phyloP scores from a whole-genome alignment of 176 grass and related monocot species.

The Oryza meyeriana region DNA sequence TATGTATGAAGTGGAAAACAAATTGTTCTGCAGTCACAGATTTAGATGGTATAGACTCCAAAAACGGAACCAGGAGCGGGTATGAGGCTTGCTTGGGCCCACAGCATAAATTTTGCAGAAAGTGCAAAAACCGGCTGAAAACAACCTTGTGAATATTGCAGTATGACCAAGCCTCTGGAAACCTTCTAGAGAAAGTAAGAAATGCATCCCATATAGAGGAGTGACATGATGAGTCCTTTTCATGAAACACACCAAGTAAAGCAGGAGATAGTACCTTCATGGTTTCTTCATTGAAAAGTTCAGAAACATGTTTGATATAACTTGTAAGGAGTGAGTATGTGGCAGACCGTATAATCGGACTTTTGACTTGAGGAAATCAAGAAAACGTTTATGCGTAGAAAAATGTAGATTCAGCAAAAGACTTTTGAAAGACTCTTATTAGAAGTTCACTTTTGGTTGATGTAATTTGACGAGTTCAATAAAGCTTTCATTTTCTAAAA shows the following conservation, averaged over 20 bases:
- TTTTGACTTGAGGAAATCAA: conserved; percentile 82
- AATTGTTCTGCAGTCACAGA: too few species aligned
- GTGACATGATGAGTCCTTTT: conserved; percentile 8
- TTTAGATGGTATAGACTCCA: conserved; percentile 66
- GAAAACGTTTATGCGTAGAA: conserved; percentile 76
- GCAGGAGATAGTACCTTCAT: background rate
- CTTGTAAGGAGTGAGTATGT: conserved; percentile 45
- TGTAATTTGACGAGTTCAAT: too few species aligned
- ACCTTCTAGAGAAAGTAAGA: conserved; percentile 66
- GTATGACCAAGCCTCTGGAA: conserved; percentile 77
- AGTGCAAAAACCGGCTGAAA: conserved; percentile 61
- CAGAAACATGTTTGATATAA: conserved; percentile 72
- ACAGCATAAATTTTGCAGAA: conserved; percentile 75
- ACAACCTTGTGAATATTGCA: conserved; percentile 77
- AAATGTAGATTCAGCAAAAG: too few species aligned
- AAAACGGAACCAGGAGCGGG: conserved; percentile 53
- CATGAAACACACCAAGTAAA: conserved; percentile 71
- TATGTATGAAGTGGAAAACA: too few species aligned
- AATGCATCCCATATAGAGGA: conserved; percentile 78
- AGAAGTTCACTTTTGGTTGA: too few species aligned
- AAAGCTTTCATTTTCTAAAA: too few species aligned
- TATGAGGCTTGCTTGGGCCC: conserved; percentile 73
- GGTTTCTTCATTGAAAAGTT: conserved; percentile 66
- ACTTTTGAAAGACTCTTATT: too few species aligned
- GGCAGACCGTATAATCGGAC: conserved; percentile 43